Conservation (phyloP, 768 basidiomycete species). For the Tephrocybe sp. region DNA sequence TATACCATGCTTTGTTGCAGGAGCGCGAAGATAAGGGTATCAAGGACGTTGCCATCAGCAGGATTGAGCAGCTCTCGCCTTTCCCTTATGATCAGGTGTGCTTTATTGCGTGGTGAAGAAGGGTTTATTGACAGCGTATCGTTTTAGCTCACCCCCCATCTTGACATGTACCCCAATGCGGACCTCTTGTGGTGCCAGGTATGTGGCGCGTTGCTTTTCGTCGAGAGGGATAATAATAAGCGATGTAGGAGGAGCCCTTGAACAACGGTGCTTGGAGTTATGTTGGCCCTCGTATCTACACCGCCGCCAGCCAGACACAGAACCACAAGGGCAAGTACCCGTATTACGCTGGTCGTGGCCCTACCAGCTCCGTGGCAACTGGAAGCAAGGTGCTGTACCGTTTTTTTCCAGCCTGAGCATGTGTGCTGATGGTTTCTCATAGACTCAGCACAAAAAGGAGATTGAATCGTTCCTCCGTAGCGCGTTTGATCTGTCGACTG, state of each 20-base stretch:
- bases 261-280: slow-evolving; percentile 99
- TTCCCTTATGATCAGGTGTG: slow-evolving; percentile 94
- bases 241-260: slow-evolving; percentile 80
- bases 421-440: slow-evolving; percentile 14
- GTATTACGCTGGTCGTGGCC: slow-evolving; percentile 88
- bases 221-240: slow-evolving; percentile 2
- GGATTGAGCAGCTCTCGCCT: slow-evolving; percentile 93
- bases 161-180: slow-evolving; percentile 97
- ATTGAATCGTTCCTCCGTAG: slow-evolving; percentile 70
- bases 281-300: slow-evolving; percentile 89
- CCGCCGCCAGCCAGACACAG: slow-evolving; percentile 87
- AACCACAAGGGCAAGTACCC: slow-evolving; percentile 93
- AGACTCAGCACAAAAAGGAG: slow-evolving; percentile 90
- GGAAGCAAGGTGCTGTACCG: slow-evolving; percentile 80
- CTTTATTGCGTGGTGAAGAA: slow-evolving; percentile 6
- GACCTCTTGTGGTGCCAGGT: slow-evolving; percentile 92
- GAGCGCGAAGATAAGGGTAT: slow-evolving; percentile 91
- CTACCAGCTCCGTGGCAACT: slow-evolving; percentile 89
- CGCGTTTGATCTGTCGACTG: slow-evolving; percentile 47
- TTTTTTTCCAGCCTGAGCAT: not conserved
- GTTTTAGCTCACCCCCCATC: slow-evolving; percentile 79
- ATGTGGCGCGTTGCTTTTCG: slow-evolving; percentile 12
- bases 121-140: not conserved
- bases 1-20: slow-evolving; percentile 86
- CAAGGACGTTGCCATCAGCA: slow-evolving; percentile 91